Percentiles rank a stretch among this genome's conserved stretches.
These are phyloP conservation scores for Plectranthus barbatus DNA, from an alignment of 257 asterid genomes.

Conservation along the genomic window DNA sequence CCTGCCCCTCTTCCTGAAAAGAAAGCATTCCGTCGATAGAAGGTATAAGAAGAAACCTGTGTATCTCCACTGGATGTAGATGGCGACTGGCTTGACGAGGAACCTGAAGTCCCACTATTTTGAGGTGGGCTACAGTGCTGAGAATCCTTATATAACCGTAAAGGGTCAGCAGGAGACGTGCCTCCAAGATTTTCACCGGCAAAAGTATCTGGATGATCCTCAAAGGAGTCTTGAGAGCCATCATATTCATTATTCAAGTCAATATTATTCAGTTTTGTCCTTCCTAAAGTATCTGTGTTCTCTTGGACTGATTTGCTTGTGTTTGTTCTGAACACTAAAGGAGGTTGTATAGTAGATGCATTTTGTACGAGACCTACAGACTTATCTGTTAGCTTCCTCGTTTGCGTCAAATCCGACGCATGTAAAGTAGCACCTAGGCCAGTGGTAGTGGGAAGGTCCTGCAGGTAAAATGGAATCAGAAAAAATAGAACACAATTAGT, in stretches of 20 bases:
- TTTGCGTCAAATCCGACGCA: slow-evolving; percentile 19
- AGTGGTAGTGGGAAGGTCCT: slow-evolving; percentile 18
- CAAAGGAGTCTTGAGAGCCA: slow-evolving; percentile 68
- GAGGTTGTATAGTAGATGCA: slow-evolving; percentile 30
- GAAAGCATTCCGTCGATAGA: background rate
- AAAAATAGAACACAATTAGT: background rate
- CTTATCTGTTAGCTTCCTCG: slow-evolving; percentile 18
- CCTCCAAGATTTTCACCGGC: slow-evolving; percentile 29
- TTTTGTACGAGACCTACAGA: slow-evolving; percentile 22
- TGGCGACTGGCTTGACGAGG: slow-evolving; percentile 59
- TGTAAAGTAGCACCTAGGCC: slow-evolving; percentile 10
- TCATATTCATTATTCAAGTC: slow-evolving; percentile 81
- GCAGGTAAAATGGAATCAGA: slow-evolving; percentile 16
- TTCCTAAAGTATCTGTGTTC: slow-evolving; percentile 33
- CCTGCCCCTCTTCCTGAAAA: background rate
- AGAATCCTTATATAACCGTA: slow-evolving; percentile 44
- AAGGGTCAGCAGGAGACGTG: slow-evolving; percentile 32
- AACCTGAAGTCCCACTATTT: slow-evolving; percentile 69
- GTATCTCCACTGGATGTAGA: slow-evolving; percentile 88
- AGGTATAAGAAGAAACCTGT: slow-evolving; percentile 41
- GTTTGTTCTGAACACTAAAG: slow-evolving; percentile 23
- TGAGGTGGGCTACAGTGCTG: slow-evolving; percentile 54
- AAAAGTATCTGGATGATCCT: slow-evolving; percentile 30
- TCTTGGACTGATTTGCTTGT: slow-evolving; percentile 26
- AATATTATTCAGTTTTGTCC: slow-evolving; percentile 37